phyloP scores from a whole-genome alignment of 768 basidiomycete species.

The Auriculariales sp. region DNA sequence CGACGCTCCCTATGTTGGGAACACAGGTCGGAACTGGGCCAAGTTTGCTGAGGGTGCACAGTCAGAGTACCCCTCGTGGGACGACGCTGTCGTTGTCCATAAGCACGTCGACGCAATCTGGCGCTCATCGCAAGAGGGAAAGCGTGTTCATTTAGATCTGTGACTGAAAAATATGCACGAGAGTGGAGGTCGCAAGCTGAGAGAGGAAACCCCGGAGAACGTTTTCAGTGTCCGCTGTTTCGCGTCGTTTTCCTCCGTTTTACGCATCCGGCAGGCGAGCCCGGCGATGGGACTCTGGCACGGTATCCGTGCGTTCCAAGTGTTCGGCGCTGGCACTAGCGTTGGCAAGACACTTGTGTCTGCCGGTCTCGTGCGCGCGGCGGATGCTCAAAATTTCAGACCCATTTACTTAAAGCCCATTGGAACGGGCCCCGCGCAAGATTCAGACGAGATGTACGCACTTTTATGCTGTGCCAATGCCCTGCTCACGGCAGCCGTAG shows the following conservation, averaged over 20 bases:
- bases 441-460: conserved; percentile 74
- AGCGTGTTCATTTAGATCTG: not conserved
- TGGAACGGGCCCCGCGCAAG: conserved; percentile 66
- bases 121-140: not conserved
- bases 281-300: conserved; percentile 62
- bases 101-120: conserved; percentile 13
- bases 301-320: conserved; percentile 60
- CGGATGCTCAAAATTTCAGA: conserved; percentile 35
- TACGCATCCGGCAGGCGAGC: conserved; percentile 65
- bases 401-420: conserved; percentile 80
- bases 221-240: too few species aligned
- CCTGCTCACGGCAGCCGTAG: conserved; percentile 2
- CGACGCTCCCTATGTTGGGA: not conserved
- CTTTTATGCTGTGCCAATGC: not conserved
- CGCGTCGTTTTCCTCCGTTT: too few species aligned
- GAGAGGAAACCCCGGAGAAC: too few species aligned
- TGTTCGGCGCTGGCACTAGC: conserved; percentile 93
- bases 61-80: conserved; percentile 15
- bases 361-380: conserved; percentile 68
- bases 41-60: conserved; percentile 13
- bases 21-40: conserved; percentile 7
- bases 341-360: conserved; percentile 91
- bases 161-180: too few species aligned
- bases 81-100: conserved; percentile 15
- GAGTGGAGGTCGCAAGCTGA: too few species aligned